phyloP scores from a whole-genome alignment of 2,329 filamentous ascomycete species.

The Cercospora zeae-maydis region DNA sequence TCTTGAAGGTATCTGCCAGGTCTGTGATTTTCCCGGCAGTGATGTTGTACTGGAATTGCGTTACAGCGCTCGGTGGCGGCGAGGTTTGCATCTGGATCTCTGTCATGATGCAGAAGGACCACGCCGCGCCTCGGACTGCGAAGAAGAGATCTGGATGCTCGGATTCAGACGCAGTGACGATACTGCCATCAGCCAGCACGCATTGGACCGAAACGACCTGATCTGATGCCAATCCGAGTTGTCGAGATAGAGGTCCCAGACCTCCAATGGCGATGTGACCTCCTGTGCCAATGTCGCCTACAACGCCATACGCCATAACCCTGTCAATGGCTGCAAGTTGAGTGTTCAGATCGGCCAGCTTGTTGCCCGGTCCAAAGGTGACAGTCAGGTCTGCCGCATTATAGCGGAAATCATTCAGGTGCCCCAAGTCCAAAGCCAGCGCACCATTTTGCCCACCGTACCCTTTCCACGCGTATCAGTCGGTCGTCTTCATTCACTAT shows the following conservation, averaged over 20 bases:
- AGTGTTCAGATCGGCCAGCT: conserved; percentile 12
- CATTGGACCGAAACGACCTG: conserved; percentile 42
- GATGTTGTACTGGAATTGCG: conserved; percentile 24
- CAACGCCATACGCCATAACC: conserved; percentile 16
- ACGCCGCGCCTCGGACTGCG: conserved; percentile 29
- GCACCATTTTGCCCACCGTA: conserved; percentile 19
- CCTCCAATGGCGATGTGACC: conserved; percentile 26
- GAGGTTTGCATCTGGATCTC: conserved; percentile 29
- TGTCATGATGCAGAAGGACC: conserved; percentile 32
- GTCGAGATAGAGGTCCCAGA: conserved; percentile 47
- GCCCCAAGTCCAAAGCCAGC: conserved; percentile 16
- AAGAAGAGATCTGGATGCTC: conserved; percentile 31
- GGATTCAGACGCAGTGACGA: conserved; percentile 38
- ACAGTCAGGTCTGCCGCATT: conserved; percentile 12
- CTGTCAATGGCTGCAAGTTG: conserved; percentile 13
- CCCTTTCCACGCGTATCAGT: background rate
- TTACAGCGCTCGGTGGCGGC: conserved; percentile 20
- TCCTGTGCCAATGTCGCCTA: conserved; percentile 19
- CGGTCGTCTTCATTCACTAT: background rate
- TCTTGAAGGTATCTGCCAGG: conserved; percentile 21
- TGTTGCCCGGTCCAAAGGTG: conserved; percentile 19
- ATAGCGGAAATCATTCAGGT: conserved; percentile 19
- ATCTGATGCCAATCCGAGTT: conserved; percentile 54
- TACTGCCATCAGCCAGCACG: conserved; percentile 40
- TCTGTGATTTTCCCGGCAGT: conserved; percentile 18